phyloP scores from a whole-genome alignment of 1,284 basidiomycete genomes.

The Xerocomus tenax region DNA sequence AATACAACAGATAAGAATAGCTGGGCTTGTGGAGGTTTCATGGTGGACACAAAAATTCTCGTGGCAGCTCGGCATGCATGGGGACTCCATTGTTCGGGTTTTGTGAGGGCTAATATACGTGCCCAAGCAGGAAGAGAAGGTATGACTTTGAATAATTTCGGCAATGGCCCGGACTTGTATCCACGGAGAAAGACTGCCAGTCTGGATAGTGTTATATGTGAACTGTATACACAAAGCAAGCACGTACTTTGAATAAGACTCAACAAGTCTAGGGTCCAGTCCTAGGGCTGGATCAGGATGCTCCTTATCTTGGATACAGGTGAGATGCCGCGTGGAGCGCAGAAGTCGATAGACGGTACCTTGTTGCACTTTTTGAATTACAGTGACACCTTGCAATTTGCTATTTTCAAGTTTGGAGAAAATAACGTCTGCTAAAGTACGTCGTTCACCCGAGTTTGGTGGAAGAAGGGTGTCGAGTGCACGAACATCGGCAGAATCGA shows the following conservation, averaged over 20 bases:
- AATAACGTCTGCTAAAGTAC: conserved; percentile 91
- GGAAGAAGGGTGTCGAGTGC: conserved; percentile 77
- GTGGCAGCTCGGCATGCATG: conserved; percentile 93
- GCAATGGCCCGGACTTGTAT: conserved; percentile 93
- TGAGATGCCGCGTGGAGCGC: conserved; percentile 1
- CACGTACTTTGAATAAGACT: conserved; percentile 84
- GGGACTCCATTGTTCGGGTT: conserved; percentile 90
- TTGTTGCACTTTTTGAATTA: conserved; percentile 52
- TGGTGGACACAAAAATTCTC: conserved; percentile 90
- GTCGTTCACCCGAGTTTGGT: conserved; percentile 60
- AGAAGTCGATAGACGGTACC: conserved; percentile 30
- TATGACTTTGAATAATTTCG: conserved; percentile 97
- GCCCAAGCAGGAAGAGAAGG: conserved; percentile 96
- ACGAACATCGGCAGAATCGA: conserved; percentile 81
- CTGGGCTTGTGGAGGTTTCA: conserved; percentile 94
- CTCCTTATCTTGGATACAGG: conserved; percentile 41
- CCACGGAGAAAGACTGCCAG: conserved; percentile 80
- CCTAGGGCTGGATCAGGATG: conserved; percentile 84
- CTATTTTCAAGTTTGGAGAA: conserved; percentile 79
- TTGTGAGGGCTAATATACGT: conserved; percentile 86
- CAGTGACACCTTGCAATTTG: conserved; percentile 42
- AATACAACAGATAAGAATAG: conserved; percentile 90
- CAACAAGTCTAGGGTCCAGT: conserved; percentile 92
- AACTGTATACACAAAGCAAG: background rate
- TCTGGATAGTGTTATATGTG: conserved; percentile 30